Conservation (phyloP, 2,329 filamentous ascomycete genomes). For the Colletotrichum australisinense region DNA sequence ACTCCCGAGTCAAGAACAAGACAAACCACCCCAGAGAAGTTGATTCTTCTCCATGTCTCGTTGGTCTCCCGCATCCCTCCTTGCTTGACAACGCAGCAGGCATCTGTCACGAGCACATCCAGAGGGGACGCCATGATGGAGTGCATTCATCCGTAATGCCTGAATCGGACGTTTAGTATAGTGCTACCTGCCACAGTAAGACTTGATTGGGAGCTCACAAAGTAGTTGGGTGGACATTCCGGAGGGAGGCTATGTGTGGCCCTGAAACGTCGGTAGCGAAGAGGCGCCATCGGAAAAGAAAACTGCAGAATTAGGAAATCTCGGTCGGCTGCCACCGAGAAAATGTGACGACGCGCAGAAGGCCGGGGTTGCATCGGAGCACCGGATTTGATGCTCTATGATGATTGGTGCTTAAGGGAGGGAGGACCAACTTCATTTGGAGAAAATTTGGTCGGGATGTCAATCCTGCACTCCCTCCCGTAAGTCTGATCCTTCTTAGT, state of each 20-base stretch:
- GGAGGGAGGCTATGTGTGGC: not conserved
- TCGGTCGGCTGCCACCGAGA: constrained; percentile 28
- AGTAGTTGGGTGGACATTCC: not conserved
- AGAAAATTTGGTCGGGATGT: too few species aligned
- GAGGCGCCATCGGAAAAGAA: constrained; percentile 4
- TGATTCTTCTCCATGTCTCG: not conserved
- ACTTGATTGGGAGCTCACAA: constrained; percentile 11
- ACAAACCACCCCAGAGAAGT: not conserved
- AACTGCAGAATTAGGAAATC: constrained; percentile 32
- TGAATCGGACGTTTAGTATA: constrained; percentile 18
- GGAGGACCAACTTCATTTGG: not conserved
- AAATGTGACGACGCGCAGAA: constrained; percentile 19
- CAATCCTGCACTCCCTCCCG: too few species aligned
- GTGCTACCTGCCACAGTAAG: not conserved
- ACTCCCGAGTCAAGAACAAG: not conserved
- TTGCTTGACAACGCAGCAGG: not conserved
- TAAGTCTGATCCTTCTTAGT: too few species aligned
- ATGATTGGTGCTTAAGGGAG: constrained; percentile 17
- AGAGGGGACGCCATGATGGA: constrained; percentile 16
- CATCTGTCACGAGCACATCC: constrained; percentile 16
- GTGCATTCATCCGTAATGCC: constrained; percentile 31
- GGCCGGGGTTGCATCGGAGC: constrained; percentile 17
- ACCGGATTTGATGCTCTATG: not conserved
- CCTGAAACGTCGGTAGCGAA: constrained; percentile 6
- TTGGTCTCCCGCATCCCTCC: not conserved